Evolutionary conservation across 179 eudicot species (phyloP), one percentile per base, ranked within the genome.

Genomic region (Corrigiola litoralis): DNA sequence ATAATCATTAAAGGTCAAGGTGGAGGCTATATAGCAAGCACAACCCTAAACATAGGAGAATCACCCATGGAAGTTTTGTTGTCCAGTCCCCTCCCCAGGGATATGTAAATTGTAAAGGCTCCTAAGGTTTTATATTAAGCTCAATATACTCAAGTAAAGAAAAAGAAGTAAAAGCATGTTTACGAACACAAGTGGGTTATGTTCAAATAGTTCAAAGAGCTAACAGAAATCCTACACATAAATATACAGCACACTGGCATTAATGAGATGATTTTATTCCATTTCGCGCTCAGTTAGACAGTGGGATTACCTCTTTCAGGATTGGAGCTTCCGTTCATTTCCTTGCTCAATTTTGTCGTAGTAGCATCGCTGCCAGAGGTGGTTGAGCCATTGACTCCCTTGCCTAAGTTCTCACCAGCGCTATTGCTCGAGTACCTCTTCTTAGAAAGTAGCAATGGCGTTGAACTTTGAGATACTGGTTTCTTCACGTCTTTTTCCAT

Each of bases 401-500:
- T 57, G 48, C 52, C 62, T 48, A 50, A 29, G 37, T 58, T 57
- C 10, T 36, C 61, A 38, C 47, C 46, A 55, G 51, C 42, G 6
- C 25, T 31, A 24, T 17, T 51, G 51, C 29, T 48, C 21, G 50
- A 70, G 50, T 25, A 33, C 33, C 31, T 33, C 63, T 70, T 66
- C 67, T 45, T 67, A 55, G 55, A 27, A 27, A 33, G 42, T 66
- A 57, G 38, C 25, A 25, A 58, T n/a, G 46, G 68, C 7, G 13
- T 9, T 53, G 76, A 71, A 50, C 29, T 60, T 54, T 42, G 71
- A 40, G 71, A 23, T 37, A 51, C 47, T 21, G 59, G 55, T 62
- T 71, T 64, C 71, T 64, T 75, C 56, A 53, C 72, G 36, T 48
- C 72, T 21, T 68, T 64, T 57, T 52, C 75, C 25, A 47, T 63